A percentile compares a stretch with the other conserved stretches of the same genome.
Evolutionary conservation across 768 basidiomycete genomes (phyloP).

Genomic region (Atractiella rhizophila): DNA sequence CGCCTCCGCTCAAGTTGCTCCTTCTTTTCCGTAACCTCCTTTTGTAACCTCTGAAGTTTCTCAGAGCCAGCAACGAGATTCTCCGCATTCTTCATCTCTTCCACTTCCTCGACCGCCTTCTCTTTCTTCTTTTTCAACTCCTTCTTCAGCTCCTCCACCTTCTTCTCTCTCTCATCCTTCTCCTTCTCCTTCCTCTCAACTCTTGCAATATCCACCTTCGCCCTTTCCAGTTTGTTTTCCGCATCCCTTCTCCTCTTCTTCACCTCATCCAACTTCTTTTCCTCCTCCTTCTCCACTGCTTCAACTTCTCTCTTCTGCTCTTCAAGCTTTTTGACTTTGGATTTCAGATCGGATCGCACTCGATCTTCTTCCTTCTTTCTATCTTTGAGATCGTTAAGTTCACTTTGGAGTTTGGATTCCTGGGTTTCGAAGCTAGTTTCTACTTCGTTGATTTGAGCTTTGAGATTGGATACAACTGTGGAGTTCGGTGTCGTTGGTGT

Average conservation of each 20-base stretch:
- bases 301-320: constrained; percentile 68
- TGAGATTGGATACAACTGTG: constrained; percentile 44
- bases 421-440: constrained; percentile 34
- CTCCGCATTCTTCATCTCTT: constrained; percentile 27
- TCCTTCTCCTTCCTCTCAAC: constrained; percentile 15
- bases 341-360: constrained; percentile 47
- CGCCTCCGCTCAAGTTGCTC: constrained; percentile 8
- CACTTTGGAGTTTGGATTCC: constrained; percentile 39
- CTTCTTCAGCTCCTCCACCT: constrained; percentile 35
- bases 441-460: constrained; percentile 40
- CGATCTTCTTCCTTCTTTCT: constrained; percentile 62
- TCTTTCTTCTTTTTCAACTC: constrained; percentile 34
- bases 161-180: constrained; percentile 28
- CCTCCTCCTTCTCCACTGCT: constrained; percentile 50
- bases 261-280: constrained; percentile 56
- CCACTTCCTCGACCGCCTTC: constrained; percentile 29
- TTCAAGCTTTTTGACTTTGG: constrained; percentile 60
- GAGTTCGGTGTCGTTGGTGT: constrained; percentile 39
- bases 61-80: constrained; percentile 1
- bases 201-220: constrained; percentile 25
- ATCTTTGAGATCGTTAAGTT: constrained; percentile 46
- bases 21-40: constrained; percentile 13
- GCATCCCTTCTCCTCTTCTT: constrained; percentile 23
- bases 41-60: constrained; percentile 9
- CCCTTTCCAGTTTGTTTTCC: constrained; percentile 18